These are phyloP conservation scores for Bipolaris sorokiniana DNA, from an alignment of 2,329 filamentous ascomycete species.

Conservation along the genomic window DNA sequence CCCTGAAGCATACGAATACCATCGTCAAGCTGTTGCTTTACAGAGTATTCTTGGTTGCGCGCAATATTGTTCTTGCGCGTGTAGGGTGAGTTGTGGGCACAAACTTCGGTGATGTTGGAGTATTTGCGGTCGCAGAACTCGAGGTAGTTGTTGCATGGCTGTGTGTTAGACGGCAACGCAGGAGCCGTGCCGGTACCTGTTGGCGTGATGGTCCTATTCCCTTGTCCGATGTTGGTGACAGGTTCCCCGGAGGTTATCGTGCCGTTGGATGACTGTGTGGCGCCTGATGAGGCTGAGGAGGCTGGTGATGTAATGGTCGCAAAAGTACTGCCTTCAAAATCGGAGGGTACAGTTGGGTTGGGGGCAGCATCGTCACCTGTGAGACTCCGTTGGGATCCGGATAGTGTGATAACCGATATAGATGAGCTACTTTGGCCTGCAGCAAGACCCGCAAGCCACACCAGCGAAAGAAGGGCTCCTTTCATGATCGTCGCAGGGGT, in stretches of 20 bases:
- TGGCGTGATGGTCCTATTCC: conserved; percentile 34
- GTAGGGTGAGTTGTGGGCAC: conserved; percentile 51
- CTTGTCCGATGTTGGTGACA: conserved; percentile 37
- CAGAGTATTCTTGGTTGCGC: conserved; percentile 46
- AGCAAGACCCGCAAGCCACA: conserved; percentile 35
- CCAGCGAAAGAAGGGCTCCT: conserved; percentile 23
- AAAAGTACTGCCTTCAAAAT: conserved; percentile 39
- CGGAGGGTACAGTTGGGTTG: conserved; percentile 35
- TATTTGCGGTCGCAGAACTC: conserved; percentile 50
- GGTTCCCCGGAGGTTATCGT: conserved; percentile 22
- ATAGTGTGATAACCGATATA: conserved; percentile 35
- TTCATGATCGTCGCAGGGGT: conserved; percentile 30
- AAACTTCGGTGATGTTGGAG: conserved; percentile 52
- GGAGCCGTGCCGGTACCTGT: conserved; percentile 34
- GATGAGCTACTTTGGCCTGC: conserved; percentile 35
- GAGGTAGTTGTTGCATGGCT: conserved; percentile 51
- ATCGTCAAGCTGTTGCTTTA: conserved; percentile 50
- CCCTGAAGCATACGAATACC: conserved; percentile 61
- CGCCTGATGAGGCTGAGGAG: conserved; percentile 21
- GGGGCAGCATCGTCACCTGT: conserved; percentile 31
- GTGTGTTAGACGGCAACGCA: conserved; percentile 47
- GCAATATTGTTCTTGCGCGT: conserved; percentile 42
- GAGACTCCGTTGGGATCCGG: conserved; percentile 24
- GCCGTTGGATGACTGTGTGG: conserved; percentile 29
- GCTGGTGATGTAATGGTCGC: conserved; percentile 23